Evolutionary conservation across 306 rosid genomes (phyloP), one percentile per base, ranked within the genome.

Genomic region (Begonia masoniana): DNA sequence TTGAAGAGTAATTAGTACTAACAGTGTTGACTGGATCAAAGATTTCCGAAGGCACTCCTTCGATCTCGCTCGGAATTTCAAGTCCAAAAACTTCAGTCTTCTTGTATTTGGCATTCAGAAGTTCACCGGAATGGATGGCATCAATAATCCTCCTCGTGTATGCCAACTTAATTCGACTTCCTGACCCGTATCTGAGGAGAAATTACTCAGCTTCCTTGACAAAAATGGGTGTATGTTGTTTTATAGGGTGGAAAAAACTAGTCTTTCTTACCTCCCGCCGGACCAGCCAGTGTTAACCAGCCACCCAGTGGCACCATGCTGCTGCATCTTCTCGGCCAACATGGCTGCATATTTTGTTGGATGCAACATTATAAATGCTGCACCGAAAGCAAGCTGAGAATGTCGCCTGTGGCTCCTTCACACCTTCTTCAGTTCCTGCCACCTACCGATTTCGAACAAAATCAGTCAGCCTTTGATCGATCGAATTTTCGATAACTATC

Each of bases 231-330:
- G 35, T 26, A 1, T 26, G 4, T 26, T 26, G 35, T 26, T 26
- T 13, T 54, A 10, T 19, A 4, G 2, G 36, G 8, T 26, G 21
- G 3, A 14, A 51, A 13, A 50, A 7, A 13, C 13, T 15, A 15
- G 57, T 58, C 75, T 10, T 16, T 39, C 58, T 15, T 68, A 80
- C 83, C 94, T 84, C 58, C 97, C 97, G 49, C 73, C 88, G 0
- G 93, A 88, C 97, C 97, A 84, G 55, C 93, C 95, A 2, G 97
- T 88, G 78, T 88, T 88, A n/a, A 88, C 97, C 12, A 88, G 93
- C 97, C 97, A 88, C 1, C 88, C 95, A 0, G 86, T 79, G 9
- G 97, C 95, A 6, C 97, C 97, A 23, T 88, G 93, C 43, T 66
- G 58, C 63, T 82, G 69, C 97, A 88, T 88, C 82, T 88, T 88